Base-by-base conservation (phyloP, 2,329 filamentous ascomycete genomes). In the Capronia epimyces region DNA sequence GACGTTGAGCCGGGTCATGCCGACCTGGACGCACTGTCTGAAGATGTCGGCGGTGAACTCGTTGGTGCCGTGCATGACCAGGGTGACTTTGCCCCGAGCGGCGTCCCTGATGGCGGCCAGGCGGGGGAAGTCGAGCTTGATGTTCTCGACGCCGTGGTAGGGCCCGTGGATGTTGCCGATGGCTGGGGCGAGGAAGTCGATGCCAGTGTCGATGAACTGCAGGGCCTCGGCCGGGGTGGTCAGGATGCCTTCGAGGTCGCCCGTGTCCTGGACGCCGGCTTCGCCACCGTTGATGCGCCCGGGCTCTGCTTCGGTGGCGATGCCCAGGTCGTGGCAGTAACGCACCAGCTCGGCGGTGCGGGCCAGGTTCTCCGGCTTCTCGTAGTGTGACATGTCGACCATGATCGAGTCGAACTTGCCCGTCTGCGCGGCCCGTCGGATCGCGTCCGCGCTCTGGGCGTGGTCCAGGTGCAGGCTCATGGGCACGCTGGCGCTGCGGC, bases 91-190 rank as follows among this genome's bases (percentile, higher is more conserved):
- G 27, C 70, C 69, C 0, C 72, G 72, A 3, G 77, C 74, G 43
- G 72, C 68, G 43, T 72, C 67, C 47, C 75, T 69, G 48, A 82
- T 77, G 3, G 66, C 65, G 34, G 68, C 63, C 50, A 81, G 51
- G 9, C 57, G 76, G 0, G 80, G 76, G 0, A 56, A 58, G 20
- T 60, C 57, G 6, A 60, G 40, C n/a, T 58, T 18, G 42, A 56
- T 53, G 42, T 56, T 58, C 41, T 56, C 46, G 18, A 49, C 43
- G 37, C 60, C 59, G 36, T 84, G 83, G 66, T 89, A 88, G 60
- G 82, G 79, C 4, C 85, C 85, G 67, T 89, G 85, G 39, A 89
- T 81, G 61, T 88, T 89, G 2, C 85, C 85, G 68, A 89, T 87
- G 0, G 83, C 83, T 0, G 85, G 86, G 2, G 86, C 86, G 12